Evolutionary conservation across 352 stramenopile species (phyloP).

Genomic region (Phytophthora agathidicida): DNA sequence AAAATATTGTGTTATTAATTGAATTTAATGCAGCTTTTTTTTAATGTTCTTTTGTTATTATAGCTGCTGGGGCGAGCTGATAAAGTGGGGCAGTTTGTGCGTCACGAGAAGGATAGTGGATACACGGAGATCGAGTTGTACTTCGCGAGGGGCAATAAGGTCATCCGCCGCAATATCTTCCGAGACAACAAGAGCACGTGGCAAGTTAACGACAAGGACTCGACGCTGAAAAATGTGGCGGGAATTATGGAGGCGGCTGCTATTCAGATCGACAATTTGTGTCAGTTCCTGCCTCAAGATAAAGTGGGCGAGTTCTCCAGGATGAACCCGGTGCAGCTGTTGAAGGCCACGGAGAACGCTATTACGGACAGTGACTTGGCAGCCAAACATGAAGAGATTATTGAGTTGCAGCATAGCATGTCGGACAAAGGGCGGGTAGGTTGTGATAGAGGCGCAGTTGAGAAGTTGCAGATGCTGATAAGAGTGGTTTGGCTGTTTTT

Average conservation of each 20-base stretch:
- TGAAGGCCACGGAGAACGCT: conserved; percentile 81
- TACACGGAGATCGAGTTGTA: conserved; percentile 96
- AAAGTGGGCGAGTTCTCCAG: conserved; percentile 93
- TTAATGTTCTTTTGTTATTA: neutral
- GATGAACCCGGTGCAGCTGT: conserved; percentile 80
- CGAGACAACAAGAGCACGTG: conserved; percentile 88
- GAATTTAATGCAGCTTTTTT: too few relatives aligned
- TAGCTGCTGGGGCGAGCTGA: conserved; percentile 94
- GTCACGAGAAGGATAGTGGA: conserved; percentile 83
- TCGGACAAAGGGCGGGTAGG: conserved; percentile 68
- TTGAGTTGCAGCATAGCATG: conserved; percentile 80
- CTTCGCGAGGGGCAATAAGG: conserved; percentile 71
- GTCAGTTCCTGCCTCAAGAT: conserved; percentile 98
- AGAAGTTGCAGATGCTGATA: neutral
- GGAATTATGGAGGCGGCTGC: conserved; percentile 86
- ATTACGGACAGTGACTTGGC: conserved; percentile 78
- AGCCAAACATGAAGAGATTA: conserved; percentile 76
- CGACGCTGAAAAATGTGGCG: conserved; percentile 71
- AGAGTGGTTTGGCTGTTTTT: neutral
- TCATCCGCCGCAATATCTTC: conserved; percentile 93
- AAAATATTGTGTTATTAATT: too few relatives aligned
- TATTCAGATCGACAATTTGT: conserved; percentile 99
- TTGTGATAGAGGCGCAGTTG: neutral
- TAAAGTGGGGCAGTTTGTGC: conserved; percentile 92
- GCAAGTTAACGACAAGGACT: conserved; percentile 75